Evolutionary conservation across 78 protist species (phyloP).

Genomic region (Thecamonas trahens): DNA sequence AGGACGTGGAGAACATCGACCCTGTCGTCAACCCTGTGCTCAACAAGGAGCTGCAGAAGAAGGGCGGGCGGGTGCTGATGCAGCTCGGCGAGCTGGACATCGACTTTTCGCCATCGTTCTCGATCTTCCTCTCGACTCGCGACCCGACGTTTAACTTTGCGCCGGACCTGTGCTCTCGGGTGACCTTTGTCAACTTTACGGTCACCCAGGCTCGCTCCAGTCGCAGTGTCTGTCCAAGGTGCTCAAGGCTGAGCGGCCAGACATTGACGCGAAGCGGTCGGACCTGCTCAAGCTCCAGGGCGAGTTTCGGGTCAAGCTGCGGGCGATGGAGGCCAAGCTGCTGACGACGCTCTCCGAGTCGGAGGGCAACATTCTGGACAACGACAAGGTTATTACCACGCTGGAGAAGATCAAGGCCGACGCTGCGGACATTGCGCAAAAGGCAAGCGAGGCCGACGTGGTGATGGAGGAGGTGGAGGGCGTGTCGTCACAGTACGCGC

Average conservation of each 20-base stretch:
- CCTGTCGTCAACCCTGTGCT: constrained; percentile 95
- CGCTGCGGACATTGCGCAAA: constrained; percentile 42
- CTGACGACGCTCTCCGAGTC: constrained; percentile 48
- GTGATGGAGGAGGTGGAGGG: constrained; percentile 49
- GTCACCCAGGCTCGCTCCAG: constrained; percentile 78
- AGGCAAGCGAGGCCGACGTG: constrained; percentile 60
- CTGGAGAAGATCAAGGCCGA: constrained; percentile 75
- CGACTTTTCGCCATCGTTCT: constrained; percentile 93
- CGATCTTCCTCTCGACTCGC: constrained; percentile 80
- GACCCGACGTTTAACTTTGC: constrained; percentile 78
- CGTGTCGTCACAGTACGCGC: constrained; percentile 53
- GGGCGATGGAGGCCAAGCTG: constrained; percentile 80
- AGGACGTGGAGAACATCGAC: constrained; percentile 93
- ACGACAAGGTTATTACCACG: constrained; percentile 74
- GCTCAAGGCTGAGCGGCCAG: constrained; percentile 65
- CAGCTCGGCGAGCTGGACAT: constrained; percentile 87
- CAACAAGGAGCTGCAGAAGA: constrained; percentile 72
- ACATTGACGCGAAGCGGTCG: constrained; percentile 71
- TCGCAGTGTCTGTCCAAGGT: constrained; percentile 59
- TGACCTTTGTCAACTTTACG: constrained; percentile 90
- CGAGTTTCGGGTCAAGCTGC: constrained; percentile 69
- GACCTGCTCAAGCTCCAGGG: constrained; percentile 86
- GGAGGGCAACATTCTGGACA: constrained; percentile 82
- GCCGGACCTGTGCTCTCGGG: constrained; percentile 91
- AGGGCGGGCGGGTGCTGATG: constrained; percentile 83